phyloP scores from a whole-genome alignment of 148 eudicot species.

The Chenopodium album region DNA sequence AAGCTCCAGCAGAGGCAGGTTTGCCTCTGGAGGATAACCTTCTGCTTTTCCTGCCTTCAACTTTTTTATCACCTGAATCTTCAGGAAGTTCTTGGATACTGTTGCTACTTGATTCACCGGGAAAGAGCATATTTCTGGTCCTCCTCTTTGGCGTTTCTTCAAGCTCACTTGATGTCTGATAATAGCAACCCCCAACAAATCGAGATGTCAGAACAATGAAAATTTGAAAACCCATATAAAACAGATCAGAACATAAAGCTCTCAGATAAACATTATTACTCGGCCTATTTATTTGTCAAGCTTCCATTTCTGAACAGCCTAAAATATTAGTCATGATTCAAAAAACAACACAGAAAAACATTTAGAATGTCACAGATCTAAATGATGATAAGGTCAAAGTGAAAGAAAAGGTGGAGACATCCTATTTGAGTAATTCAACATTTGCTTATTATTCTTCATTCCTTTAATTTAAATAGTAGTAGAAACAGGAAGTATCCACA shows the following conservation, averaged over 20 bases:
- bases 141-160: slow-evolving; percentile 9
- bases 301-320: neutral
- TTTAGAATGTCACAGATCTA: neutral
- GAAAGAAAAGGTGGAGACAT: neutral
- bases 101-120: slow-evolving; percentile 13
- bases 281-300: neutral
- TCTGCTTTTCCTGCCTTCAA: slow-evolving; percentile 10
- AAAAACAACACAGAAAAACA: neutral
- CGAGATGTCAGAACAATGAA: slow-evolving; percentile 18
- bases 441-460: neutral
- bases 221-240: neutral
- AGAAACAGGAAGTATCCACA: neutral
- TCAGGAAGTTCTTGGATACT: slow-evolving; percentile 4
- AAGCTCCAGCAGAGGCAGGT: slow-evolving; percentile 5
- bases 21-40: slow-evolving; percentile 18
- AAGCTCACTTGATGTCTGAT: slow-evolving; percentile 26
- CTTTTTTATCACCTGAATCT: neutral
- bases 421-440: neutral
- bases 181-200: neutral
- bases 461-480: neutral
- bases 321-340: neutral
- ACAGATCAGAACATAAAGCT: neutral
- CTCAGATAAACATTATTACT: neutral
- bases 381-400: neutral
- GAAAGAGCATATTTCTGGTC: slow-evolving; percentile 10